Evolutionary conservation across 345 rosid species (phyloP).

Genomic region (Gossypium rotundifolium): DNA sequence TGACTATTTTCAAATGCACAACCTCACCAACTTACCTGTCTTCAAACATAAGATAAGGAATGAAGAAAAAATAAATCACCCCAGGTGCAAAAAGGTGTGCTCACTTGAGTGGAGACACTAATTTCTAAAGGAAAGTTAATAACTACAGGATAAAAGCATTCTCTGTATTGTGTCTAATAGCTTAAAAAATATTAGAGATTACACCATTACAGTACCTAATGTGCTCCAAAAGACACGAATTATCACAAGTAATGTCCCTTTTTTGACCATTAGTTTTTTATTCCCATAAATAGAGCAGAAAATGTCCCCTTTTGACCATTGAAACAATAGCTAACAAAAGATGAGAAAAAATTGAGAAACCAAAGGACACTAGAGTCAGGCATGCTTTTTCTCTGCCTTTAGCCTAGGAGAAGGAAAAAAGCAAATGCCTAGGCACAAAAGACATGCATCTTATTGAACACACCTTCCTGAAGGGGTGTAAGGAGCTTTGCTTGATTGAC

Average conservation of each 20-base stretch:
- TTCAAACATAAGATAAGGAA: background rate
- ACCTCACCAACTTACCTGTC: background rate
- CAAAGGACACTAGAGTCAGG: background rate
- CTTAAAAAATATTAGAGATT: background rate
- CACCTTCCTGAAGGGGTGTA: background rate
- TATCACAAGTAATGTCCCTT: background rate
- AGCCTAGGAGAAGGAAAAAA: too few species aligned
- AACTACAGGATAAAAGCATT: background rate
- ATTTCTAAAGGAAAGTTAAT: conserved; percentile 6
- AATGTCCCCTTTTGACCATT: background rate
- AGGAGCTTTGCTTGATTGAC: background rate
- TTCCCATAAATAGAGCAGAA: background rate
- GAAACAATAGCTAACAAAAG: background rate
- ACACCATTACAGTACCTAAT: background rate
- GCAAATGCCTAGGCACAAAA: background rate
- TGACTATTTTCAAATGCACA: background rate
- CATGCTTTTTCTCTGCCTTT: background rate
- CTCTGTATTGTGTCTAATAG: background rate
- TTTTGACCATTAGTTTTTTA: background rate
- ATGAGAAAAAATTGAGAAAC: background rate
- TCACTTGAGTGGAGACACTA: background rate
- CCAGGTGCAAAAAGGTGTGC: background rate
- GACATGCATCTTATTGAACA: background rate
- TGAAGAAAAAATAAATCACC: background rate
- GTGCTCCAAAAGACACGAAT: background rate